Evolutionary conservation across 2,329 filamentous ascomycete genomes (phyloP), one percentile per base, ranked within the genome.

Genomic region (Sphaerostilbella broomeana): DNA sequence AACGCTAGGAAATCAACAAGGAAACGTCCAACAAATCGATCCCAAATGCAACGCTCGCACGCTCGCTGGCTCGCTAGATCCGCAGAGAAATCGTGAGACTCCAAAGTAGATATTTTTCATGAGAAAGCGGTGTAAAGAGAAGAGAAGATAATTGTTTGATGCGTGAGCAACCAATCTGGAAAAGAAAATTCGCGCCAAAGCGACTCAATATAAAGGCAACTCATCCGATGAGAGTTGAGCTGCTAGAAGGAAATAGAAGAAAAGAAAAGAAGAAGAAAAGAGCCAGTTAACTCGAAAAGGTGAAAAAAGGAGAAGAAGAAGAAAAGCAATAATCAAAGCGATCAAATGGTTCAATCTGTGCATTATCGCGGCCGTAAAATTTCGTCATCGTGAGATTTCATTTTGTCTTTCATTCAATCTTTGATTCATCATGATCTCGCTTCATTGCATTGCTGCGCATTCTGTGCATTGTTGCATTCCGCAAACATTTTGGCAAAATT

Each of bases 401-500:
- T 46, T 52, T 59, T 56, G 48, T 63, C 54, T 58, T 50, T 61
- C 61, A 55, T 64, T 42, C 41, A 46, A 42, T 51, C 45, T 45
- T 46, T 42, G 47, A 46, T 51, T 55, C 47, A 46, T 60, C 56
- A 67, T 59, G 58, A 63, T 52, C 58, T 62, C 46, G 62, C 51
- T 51, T 68, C 63, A 55, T 63, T 61, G 60, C 63, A 61, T 60
- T 62, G 60, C 52, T 64, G 62, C 51, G 63, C 62, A 48, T 60
- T 58, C 53, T 65, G 60, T 42, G 62, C 59, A 50, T 63, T 68
- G 62, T 73, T 81, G 64, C 75, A 82, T 56, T 92, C 84, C 48
- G 84, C 79, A 52, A 95, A 84, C 76, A 94, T 88, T 63, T 86
- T 85, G 54, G 85, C 86, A 69, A 97, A 97, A 60, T 90, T 87